These are phyloP conservation scores for Paramyrothecium sp. DNA, from an alignment of 2,329 filamentous ascomycete species.

Conservation along the genomic window DNA sequence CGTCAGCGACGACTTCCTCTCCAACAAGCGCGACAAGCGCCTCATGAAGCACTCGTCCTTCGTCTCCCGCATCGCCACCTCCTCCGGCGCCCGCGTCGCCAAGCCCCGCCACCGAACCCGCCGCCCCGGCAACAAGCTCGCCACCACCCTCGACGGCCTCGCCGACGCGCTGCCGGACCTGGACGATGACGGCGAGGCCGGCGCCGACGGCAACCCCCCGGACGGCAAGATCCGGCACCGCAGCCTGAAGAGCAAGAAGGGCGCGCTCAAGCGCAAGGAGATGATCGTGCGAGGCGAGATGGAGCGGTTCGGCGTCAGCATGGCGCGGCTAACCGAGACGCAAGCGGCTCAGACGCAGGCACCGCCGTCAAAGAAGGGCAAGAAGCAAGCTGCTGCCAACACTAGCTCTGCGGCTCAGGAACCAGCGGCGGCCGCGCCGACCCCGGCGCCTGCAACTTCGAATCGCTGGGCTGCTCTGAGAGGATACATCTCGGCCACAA, in stretches of 20 bases:
- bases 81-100: constrained; percentile 19
- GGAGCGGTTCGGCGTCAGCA: constrained; percentile 77
- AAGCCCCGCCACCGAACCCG: constrained; percentile 25
- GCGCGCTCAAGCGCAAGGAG: constrained; percentile 81
- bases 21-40: constrained; percentile 81
- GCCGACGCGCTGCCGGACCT: constrained; percentile 76
- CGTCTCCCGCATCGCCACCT: constrained; percentile 71
- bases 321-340: constrained; percentile 67
- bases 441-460: constrained; percentile 37
- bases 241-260: constrained; percentile 72
- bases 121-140: constrained; percentile 75
- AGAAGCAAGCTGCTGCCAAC: constrained; percentile 5
- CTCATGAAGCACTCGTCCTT: constrained; percentile 79
- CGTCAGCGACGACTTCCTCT: constrained; percentile 59
- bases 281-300: constrained; percentile 77
- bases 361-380: constrained; percentile 4
- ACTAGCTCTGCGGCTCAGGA: constrained; percentile 12
- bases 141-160: constrained; percentile 71
- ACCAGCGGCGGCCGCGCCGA: constrained; percentile 10
- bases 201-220: constrained; percentile 42
- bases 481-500: constrained; percentile 79
- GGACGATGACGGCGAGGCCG: constrained; percentile 41
- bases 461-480: constrained; percentile 79
- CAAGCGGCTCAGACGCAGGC: constrained; percentile 11
- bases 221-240: constrained; percentile 67